These are phyloP conservation scores for Russula earlei DNA, from an alignment of 768 basidiomycete species.

Conservation along the genomic window DNA sequence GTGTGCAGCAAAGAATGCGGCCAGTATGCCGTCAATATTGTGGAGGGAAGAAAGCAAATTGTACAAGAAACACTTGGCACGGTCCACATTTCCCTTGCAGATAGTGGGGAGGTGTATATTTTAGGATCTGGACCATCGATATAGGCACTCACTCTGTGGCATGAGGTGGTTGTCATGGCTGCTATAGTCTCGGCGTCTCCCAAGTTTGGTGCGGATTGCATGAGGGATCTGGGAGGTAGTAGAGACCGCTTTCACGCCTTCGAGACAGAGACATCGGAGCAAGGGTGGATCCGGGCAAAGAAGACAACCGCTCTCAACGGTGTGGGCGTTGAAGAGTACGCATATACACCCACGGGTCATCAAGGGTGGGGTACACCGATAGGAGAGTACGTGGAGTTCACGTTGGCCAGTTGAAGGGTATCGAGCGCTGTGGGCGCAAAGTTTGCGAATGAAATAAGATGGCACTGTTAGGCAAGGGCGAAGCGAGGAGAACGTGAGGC, in stretches of 20 bases:
- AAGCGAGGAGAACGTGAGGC: conserved; percentile 10
- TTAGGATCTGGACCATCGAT: conserved; percentile 2
- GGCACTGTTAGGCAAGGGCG: not conserved
- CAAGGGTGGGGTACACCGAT: not conserved
- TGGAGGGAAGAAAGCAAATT: no score
- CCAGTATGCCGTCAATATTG: no score
- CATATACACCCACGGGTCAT: not conserved
- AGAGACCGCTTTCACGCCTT: not conserved
- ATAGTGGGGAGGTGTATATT: conserved; percentile 3
- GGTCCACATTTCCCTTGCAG: no score
- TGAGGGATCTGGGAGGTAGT: not conserved
- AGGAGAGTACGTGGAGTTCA: not conserved
- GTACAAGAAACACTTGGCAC: conserved; percentile 6
- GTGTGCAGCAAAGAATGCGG: no score
- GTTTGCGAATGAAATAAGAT: not conserved
- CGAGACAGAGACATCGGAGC: not conserved
- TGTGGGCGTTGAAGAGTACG: not conserved
- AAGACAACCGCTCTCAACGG: not conserved
- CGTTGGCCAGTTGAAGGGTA: not conserved
- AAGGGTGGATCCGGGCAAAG: not conserved
- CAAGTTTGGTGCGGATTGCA: not conserved
- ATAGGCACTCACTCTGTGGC: no score
- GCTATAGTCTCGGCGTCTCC: no score
- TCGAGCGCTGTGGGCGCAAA: not conserved
- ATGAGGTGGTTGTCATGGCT: not conserved